phyloP scores from a whole-genome alignment of 495 filamentous ascomycete species.

The Talaromyces borbonicus region DNA sequence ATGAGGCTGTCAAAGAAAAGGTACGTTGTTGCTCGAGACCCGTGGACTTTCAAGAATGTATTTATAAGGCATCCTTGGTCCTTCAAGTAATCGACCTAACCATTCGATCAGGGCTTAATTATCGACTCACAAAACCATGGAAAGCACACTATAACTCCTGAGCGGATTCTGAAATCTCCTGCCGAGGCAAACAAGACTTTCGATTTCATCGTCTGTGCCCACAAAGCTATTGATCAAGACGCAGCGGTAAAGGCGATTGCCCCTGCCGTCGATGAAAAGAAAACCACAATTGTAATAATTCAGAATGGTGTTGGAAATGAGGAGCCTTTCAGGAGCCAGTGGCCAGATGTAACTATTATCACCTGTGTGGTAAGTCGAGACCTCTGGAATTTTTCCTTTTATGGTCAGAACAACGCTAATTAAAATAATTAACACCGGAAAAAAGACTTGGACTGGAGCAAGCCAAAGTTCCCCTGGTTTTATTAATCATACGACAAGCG shows the following conservation, averaged over 20 bases:
- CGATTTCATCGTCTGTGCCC: conserved; percentile 40
- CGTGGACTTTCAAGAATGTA: too few species aligned
- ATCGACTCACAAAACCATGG: conserved; percentile 40
- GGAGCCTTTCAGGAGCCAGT: conserved; percentile 20
- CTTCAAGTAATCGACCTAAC: background rate
- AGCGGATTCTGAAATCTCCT: conserved; percentile 30
- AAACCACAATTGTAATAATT: conserved; percentile 20
- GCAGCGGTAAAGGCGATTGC: conserved; percentile 23
- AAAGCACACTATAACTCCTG: conserved; percentile 29
- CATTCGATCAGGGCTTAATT: conserved; percentile 25
- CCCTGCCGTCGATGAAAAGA: conserved; percentile 22
- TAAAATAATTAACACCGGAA: background rate
- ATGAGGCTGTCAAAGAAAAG: conserved; percentile 33
- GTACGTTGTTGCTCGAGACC: conserved; percentile 11
- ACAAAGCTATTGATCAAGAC: conserved; percentile 41
- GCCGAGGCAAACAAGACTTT: conserved; percentile 26
- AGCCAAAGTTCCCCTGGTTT: conserved; percentile 34
- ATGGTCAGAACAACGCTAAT: too few species aligned
- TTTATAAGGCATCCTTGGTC: too few species aligned
- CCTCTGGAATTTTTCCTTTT: background rate
- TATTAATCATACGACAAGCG: conserved; percentile 35
- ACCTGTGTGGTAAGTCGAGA: conserved; percentile 20
- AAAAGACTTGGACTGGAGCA: conserved; percentile 43
- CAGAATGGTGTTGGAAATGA: conserved; percentile 32
- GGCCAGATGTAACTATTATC: conserved; percentile 19